Evolutionary conservation across 495 filamentous ascomycete species (phyloP).

Genomic region (Amorphotheca resinae): DNA sequence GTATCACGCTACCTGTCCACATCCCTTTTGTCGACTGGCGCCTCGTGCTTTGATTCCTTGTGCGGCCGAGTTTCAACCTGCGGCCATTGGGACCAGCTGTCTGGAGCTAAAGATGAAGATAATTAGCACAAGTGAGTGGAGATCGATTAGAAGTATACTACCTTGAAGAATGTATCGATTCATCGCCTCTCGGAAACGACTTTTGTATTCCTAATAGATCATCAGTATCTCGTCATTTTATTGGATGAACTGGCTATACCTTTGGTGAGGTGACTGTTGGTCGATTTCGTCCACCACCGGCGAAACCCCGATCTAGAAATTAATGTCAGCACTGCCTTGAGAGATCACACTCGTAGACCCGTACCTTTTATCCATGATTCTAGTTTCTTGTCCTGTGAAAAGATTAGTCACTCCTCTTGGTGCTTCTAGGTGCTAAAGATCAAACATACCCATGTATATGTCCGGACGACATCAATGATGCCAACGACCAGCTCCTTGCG

Average conservation of each 20-base stretch:
- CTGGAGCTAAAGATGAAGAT: slow-evolving; percentile 16
- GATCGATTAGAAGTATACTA: too few species aligned
- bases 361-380: slow-evolving; percentile 99
- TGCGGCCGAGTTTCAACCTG: not conserved
- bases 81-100: slow-evolving; percentile 20
- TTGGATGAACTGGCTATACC: slow-evolving; percentile 1
- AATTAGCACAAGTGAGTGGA: too few species aligned
- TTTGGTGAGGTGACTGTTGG: slow-evolving; percentile 95
- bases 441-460: slow-evolving; percentile 68
- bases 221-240: not conserved
- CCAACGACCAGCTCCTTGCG: slow-evolving; percentile 85
- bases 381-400: slow-evolving; percentile 74
- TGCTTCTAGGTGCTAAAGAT: not conserved
- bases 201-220: slow-evolving; percentile 66
- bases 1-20: too few species aligned
- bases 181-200: slow-evolving; percentile 93
- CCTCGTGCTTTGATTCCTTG: not conserved
- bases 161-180: slow-evolving; percentile 70
- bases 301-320: slow-evolving; percentile 67
- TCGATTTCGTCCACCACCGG: slow-evolving; percentile 70
- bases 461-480: slow-evolving; percentile 97
- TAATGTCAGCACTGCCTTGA: not conserved
- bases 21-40: not conserved
- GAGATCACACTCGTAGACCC: too few species aligned
- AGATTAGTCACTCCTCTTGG: not conserved